Evolutionary conservation across 2,329 filamentous ascomycete species (phyloP), one percentile per base, ranked within the genome.

Genomic region (Elsinoe fawcettii): DNA sequence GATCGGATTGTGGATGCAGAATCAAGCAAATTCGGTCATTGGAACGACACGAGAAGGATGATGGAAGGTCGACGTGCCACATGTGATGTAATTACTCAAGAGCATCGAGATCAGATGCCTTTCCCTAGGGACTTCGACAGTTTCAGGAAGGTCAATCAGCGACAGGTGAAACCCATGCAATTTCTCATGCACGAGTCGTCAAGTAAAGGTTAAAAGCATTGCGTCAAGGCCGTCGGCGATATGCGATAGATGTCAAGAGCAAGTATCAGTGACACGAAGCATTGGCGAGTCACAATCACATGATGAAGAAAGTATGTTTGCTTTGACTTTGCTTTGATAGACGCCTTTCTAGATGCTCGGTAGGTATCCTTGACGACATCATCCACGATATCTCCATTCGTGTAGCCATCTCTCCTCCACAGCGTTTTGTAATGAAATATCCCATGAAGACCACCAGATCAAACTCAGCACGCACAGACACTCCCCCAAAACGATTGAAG

Each of bases 361-460:
- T 69, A 73, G 72, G 71, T 69, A 70, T 75, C 73, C 73, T 75
- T 71, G 71, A 75, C 54, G 30, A 37, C 71, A 61, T 63, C 63
- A 62, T 66, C 63, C 62, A 64, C 62, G 62, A 58, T 44, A 59
- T 60, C 57, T 53, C 58, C 55, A 55, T 60, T 63, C 57, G 58
- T 62, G 58, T 37, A 60, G 55, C 59, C 66, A 65, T 64, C 66
- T 68, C 66, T 58, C 64, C 66, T 67, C 61, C 65, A 59, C 58
- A 62, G 60, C 63, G 23, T 56, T 56, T 47, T 46, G 27, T 41
- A 55, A 41, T 44, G 37, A 55, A 44, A 44, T 41, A 55, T 32
- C 34, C 37, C 53, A 34, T 27, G 37, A 44, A 25, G 53, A 55
- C 25, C 53, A 27, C 20, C 25, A 55, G 37, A 44, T 30, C 36